These are phyloP conservation scores for Groenewaldozyma auringiensis DNA, from an alignment of 1,139 yeast species.

Conservation along the genomic window DNA sequence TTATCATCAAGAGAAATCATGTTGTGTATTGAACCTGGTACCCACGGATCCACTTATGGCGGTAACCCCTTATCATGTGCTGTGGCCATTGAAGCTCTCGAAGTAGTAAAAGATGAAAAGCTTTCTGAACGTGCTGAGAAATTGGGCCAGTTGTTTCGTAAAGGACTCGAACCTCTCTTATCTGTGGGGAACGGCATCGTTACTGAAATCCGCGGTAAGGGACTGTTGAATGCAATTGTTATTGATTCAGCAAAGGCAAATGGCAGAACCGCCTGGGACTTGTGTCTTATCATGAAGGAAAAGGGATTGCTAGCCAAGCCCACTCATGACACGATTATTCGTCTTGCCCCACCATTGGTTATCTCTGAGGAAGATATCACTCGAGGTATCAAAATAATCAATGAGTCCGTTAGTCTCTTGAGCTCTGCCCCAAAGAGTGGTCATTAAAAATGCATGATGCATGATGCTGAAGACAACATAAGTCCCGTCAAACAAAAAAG, in stretches of 20 bases:
- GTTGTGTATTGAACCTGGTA: constrained; percentile 88
- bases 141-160: constrained; percentile 64
- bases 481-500: not conserved
- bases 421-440: constrained; percentile 39
- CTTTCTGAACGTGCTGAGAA: constrained; percentile 69
- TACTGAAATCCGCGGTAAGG: constrained; percentile 88
- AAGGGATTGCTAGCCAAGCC: constrained; percentile 93
- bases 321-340: constrained; percentile 90
- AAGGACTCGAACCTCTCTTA: constrained; percentile 58
- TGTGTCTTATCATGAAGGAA: constrained; percentile 82
- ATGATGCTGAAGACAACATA: not conserved
- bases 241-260: constrained; percentile 77
- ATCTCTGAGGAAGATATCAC: constrained; percentile 79
- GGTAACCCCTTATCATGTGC: constrained; percentile 95
- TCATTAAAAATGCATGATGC: not conserved
- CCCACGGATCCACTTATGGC: constrained; percentile 97
- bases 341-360: constrained; percentile 94
- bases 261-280: constrained; percentile 95
- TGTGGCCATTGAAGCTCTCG: constrained; percentile 89
- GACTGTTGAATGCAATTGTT: constrained; percentile 84
- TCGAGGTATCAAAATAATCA: constrained; percentile 72
- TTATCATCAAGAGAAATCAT: constrained; percentile 81
- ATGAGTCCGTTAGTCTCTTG: constrained; percentile 50
- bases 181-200: constrained; percentile 47
- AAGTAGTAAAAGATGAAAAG: constrained; percentile 82